Conservation (phyloP, 371 early-diverging fungal species). For the Lichtheimia ramosa region DNA sequence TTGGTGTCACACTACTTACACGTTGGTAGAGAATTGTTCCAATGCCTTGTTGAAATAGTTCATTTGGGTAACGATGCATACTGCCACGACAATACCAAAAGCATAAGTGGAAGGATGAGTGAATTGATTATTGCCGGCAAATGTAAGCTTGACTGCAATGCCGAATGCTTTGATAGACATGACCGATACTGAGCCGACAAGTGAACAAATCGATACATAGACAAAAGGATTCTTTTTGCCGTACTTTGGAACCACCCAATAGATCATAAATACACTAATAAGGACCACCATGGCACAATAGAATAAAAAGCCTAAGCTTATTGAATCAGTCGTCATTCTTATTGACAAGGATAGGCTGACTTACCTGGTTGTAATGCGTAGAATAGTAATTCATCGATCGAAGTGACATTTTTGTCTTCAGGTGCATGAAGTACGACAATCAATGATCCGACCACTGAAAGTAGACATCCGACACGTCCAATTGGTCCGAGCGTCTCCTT, state of each 20-base stretch:
- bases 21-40: constrained; percentile 84
- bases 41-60: constrained; percentile 96
- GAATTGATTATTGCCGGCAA: constrained; percentile 90
- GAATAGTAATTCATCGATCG: constrained; percentile 63
- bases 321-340: not conserved
- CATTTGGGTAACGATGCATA: constrained; percentile 87
- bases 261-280: constrained; percentile 72
- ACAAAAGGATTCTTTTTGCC: constrained; percentile 81
- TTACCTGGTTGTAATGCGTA: constrained; percentile 70
- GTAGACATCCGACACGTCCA: constrained; percentile 82
- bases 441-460: constrained; percentile 84
- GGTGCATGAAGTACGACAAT: constrained; percentile 85
- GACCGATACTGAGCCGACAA: constrained; percentile 88
- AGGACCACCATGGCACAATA: constrained; percentile 71
- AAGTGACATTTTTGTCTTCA: constrained; percentile 72
- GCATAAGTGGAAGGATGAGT: constrained; percentile 82
- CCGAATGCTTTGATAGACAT: constrained; percentile 92
- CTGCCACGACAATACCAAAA: constrained; percentile 75
- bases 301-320: constrained; percentile 67
- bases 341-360: not conserved
- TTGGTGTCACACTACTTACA: constrained; percentile 43
- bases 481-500: constrained; percentile 76
- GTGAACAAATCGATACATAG: constrained; percentile 84
- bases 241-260: constrained; percentile 72
- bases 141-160: constrained; percentile 87